Base-by-base conservation (phyloP, 805 yeast species). In the Naumovozyma castellii region DNA sequence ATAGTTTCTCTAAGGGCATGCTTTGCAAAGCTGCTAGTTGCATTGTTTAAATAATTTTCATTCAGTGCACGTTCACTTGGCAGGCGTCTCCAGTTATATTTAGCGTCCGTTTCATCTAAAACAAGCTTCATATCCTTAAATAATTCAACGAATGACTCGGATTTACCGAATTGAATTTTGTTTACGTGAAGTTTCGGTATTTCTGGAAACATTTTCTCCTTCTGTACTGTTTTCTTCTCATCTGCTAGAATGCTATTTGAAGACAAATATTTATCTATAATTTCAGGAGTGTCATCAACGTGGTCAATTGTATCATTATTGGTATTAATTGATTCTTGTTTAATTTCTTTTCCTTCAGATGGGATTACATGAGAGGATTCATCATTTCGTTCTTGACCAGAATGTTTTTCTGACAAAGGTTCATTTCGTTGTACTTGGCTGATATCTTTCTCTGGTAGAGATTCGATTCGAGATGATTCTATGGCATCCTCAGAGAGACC, bases 61-160 rank as follows among this genome's bases (percentile, higher is more conserved):
- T 44, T 39, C 18, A 43, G 36, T 4, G 57, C 49, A 6, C 37
- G 34, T 8, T 56, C 56, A 18, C 54, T 48, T 1, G 57, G 45
- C 16, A 58, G 39, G 10, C 56, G 49, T 32, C 46, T 53, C 64
- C 64, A 59, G 37, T 58, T 59, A 32, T 54, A 56, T 13, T 44
- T 43, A 8, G 59, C 61, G 43, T 59, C 64, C 13, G 44, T 37
- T 15, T 54, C 59, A 44, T 57, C 64, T 14, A 59, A 42, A 4
- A 59, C 59, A 4, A 51, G 31, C 32, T 59, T 41, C 54, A 59
- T 59, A 25, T 51, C 57, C 27, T 55, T 51, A 35, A 58, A 59
- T 18, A 59, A 38, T 37, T 59, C 61, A 14, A 50, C 43, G 36
- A 52, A 57, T 0, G 64, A 59, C 15, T 58, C 51, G 2, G 64